Evolutionary conservation across 306 rosid genomes (phyloP), one percentile per base, ranked within the genome.

Genomic region (Rubus idaeus): DNA sequence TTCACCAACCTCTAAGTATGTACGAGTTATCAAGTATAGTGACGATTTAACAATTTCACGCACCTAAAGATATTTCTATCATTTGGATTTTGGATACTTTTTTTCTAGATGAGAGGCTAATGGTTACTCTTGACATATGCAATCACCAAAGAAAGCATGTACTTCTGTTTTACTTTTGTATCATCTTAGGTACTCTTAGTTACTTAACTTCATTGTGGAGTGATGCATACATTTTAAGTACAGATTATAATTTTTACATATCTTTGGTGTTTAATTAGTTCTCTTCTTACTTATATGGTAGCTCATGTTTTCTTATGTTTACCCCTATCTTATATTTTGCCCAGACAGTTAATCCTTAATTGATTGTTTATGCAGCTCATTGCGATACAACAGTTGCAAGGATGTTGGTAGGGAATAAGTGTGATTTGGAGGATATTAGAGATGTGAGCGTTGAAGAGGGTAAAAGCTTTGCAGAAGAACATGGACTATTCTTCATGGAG

Each of bases 331-430:
- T 42, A 8, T 66, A 42, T 74, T 62, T 2, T 17, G 37, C 12
- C 51, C 20, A 62, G 70, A 46, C 17, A 5, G 37, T 5, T 61
- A 10, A 74, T 12, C 5, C 47, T 61, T 61, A 18, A 61, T 61
- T 61, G 57, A 61, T 26, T 74, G n/a, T 18, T 57, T 5, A 53
- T 73, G 90, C 93, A 91, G 98, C 88, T 85, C 97, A 91, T 85
- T 91, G 96, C 16, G 98, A 94, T 61, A 91, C 90, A 62, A 77
- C 93, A 0, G 82, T 85, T 21, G 96, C 93, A 70, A 87, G 82
- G 80, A 94, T 94, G 97, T 52, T 94, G 90, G 97, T 94, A 30
- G 98, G 98, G 65, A 94, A 94, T 44, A 94, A 94, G 79, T 88
- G 98, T 74, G 98, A 94, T 72, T 80, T 94, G 89, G 97, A 94